Percentiles rank a stretch among this genome's conserved stretches.
Conservation (phyloP, 176 grass and related monocot genomes). For the Leersia perrieri region DNA sequence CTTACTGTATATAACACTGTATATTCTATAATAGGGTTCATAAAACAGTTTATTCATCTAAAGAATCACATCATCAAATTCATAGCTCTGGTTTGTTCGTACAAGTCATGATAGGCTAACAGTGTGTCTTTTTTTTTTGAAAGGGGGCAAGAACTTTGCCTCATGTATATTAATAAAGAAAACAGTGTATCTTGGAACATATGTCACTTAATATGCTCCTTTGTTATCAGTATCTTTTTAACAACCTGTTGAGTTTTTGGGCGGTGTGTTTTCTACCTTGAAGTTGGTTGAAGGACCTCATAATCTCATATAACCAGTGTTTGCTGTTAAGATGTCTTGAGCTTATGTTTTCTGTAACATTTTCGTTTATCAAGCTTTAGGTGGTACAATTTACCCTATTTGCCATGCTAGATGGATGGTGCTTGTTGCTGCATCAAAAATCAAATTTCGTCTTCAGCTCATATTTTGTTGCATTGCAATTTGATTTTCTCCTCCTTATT, state of each 20-base stretch:
- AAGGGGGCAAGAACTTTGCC: too few relatives aligned
- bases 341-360: background rate
- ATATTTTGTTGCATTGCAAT: constrained; percentile 18
- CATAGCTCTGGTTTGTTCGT: background rate
- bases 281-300: background rate
- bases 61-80: background rate
- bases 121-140: too few relatives aligned
- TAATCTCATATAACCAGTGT: background rate
- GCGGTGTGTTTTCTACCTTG: background rate
- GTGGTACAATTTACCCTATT: background rate
- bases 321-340: background rate
- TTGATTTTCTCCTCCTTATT: background rate
- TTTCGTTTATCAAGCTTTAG: background rate
- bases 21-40: constrained; percentile 10
- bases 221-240: background rate
- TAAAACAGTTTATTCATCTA: too few relatives aligned
- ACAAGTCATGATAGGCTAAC: background rate
- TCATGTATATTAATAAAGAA: too few relatives aligned
- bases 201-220: background rate
- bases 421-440: constrained; percentile 4
- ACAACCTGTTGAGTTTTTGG: background rate
- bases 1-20: constrained; percentile 19
- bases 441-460: constrained; percentile 1
- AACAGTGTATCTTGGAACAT: too few relatives aligned
- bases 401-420: background rate